Evolutionary conservation across 768 basidiomycete genomes (phyloP).

Genomic region (Podaxis rugospora): DNA sequence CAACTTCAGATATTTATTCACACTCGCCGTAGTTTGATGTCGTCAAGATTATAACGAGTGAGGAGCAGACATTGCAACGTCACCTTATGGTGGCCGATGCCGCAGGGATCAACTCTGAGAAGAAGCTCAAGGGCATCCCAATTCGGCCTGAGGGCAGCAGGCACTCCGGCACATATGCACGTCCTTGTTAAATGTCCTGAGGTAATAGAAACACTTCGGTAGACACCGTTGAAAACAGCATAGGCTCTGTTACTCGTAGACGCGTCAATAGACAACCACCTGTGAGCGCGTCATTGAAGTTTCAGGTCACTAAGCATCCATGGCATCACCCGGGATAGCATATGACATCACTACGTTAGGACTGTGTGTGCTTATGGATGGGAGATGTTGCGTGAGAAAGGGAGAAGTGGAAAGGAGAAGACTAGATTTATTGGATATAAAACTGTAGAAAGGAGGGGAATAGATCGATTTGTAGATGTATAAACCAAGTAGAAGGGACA

Average conservation of each 20-base stretch:
- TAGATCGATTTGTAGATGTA: too few relatives aligned
- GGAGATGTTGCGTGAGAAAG: too few relatives aligned
- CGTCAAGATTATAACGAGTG: conserved; percentile 50
- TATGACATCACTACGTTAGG: too few relatives aligned
- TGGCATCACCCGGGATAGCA: background rate
- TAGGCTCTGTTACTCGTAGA: background rate
- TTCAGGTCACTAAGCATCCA: background rate
- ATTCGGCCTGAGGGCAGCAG: conserved; percentile 33
- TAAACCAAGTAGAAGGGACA: too few relatives aligned
- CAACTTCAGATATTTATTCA: background rate
- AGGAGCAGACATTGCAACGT: conserved; percentile 47
- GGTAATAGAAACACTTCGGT: background rate
- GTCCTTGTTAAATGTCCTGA: conserved; percentile 48
- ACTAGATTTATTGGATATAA: too few relatives aligned
- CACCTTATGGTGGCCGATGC: conserved; percentile 15
- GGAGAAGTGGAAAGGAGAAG: too few relatives aligned
- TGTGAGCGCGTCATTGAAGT: conserved; percentile 12
- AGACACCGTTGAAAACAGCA: background rate
- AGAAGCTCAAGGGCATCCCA: conserved; percentile 5
- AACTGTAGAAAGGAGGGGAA: too few relatives aligned
- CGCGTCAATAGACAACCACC: conserved; percentile 29
- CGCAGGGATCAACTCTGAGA: conserved; percentile 22
- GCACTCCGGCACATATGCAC: conserved; percentile 62
- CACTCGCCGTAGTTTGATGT: conserved; percentile 52
- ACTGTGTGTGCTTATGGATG: too few relatives aligned